Base-by-base conservation (phyloP, 2,329 filamentous ascomycete genomes). In the Zymoseptoria passerinii region DNA sequence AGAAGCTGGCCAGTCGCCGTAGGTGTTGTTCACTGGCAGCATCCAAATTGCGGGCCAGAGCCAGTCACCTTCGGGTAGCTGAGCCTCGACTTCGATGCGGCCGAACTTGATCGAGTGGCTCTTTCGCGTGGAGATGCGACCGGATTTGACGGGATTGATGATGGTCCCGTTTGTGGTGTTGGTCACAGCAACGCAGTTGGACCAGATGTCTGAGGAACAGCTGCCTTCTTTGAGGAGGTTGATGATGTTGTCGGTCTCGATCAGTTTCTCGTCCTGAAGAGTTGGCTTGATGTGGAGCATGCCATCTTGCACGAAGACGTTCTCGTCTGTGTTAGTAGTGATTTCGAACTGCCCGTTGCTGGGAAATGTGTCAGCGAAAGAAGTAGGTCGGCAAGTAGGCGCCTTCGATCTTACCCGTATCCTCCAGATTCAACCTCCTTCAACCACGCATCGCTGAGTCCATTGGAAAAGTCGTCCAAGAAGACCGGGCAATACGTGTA, bases 1-100 rank as follows among this genome's bases (percentile, higher is more conserved):
- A 8, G 88, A 91, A 7, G 78, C 75, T 1, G 90, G 90, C 90
- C 90, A 95, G 1, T 80, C 67, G 1, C 90, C 90, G 70, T 94
- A 95, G 0, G 77, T 84, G 56, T 84, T 79, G 50, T 86, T 78
- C 52, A 83, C 83, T 1, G 90, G 90, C 77, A 94, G 78, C 87
- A 95, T 89, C 88, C 88, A 92, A 68, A 95, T 92, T n/a, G 89
- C 89, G 1, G 90, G 90, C 90, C 90, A 94, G 9, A 95, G 80
- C 90, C 90, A 94, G 75, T 94, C 89, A 56, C 90, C 90, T 52
- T 78, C 73, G 4, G 90, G 89, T 28, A 94, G 76, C 73, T 86
- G 86, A 27, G 90, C 90, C 1, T 81, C 84, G 4, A 95, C 89
- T 71, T 95, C 88, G 55, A 95, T 81, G 50, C 88, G 87, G 52